A percentile compares a stretch with the other conserved stretches of the same genome.
Evolutionary conservation across 805 yeast species (phyloP).

Genomic region (Wickerhamiella alocasiicola): DNA sequence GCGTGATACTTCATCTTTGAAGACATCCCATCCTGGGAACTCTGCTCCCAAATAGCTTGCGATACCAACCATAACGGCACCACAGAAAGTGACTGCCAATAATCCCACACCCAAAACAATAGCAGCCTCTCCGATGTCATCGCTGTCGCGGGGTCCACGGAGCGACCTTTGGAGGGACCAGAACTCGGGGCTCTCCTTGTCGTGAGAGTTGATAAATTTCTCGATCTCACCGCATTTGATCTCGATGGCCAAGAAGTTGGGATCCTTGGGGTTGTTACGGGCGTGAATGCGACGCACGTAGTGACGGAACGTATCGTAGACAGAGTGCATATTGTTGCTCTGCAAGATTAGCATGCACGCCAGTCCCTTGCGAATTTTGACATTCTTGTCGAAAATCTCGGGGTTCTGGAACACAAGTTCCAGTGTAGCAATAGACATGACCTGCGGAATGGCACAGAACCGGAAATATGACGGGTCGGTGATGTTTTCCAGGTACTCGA

Average conservation of each 20-base stretch:
- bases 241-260: conserved; percentile 73
- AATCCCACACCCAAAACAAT: conserved; percentile 1
- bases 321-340: conserved; percentile 63
- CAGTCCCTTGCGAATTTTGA: conserved; percentile 84
- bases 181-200: conserved; percentile 12
- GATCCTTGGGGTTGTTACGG: conserved; percentile 68
- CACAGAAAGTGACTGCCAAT: background rate
- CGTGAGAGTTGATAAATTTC: conserved; percentile 56
- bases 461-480: conserved; percentile 73
- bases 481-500: conserved; percentile 62
- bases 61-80: conserved; percentile 15
- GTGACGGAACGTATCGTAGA: conserved; percentile 60
- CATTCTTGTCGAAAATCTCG: conserved; percentile 50
- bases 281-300: conserved; percentile 68
- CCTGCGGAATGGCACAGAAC: conserved; percentile 97
- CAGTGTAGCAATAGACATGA: conserved; percentile 95
- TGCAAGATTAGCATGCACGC: conserved; percentile 65
- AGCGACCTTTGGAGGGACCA: conserved; percentile 10
- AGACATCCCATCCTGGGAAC: conserved; percentile 12
- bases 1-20: conserved; percentile 11
- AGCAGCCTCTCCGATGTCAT: conserved; percentile 1
- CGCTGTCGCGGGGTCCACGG: background rate
- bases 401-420: conserved; percentile 77
- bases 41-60: conserved; percentile 18
- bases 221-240: conserved; percentile 79